Evolutionary conservation across 208 protist species (phyloP), one percentile per base, ranked within the genome.

Genomic region (Leishmania major): DNA sequence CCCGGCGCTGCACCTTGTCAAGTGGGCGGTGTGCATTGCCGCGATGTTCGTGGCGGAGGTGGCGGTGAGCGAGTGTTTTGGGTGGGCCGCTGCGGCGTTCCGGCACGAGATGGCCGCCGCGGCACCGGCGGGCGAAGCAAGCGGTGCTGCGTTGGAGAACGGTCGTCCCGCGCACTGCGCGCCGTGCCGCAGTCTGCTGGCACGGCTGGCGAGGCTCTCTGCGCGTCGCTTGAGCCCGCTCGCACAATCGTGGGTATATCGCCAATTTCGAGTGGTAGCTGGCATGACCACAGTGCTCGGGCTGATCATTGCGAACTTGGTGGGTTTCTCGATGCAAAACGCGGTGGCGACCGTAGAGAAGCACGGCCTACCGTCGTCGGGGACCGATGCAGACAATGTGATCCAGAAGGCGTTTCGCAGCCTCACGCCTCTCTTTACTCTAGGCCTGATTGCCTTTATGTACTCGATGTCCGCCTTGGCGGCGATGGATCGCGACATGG

Each of bases 281-380:
- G 91, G 88, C 49, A 75, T 85, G 8, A 55, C 83, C 67, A 82
- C 82, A 7, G 73, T 93, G 6, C 79, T 89, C 57, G 82, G 83
- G 15, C 79, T 97, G 35, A 88, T 94, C 62, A 69, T 90, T 11
- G 87, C 91, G 7, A 97, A 97, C 64, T 81, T 95, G 37, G 83
- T 95, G 13, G 77, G 77, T 31, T 80, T 80, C 66, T 80, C 77
- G 49, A 80, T 80, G 77, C 77, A 80, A 28, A 80, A 80, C 17
- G 37, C n/a, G 1, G n/a, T 22, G 5, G 40, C 37, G 8, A 59
- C 28, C 3, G n/a, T 40, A 10, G 66, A 31, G 22, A 74, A 69
- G 67, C 7, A n/a, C 57, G 57, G 57, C 25, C 17, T n/a, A 62
- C 17, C 57, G 57, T 22, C 25, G 57, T 7, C 57, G 35, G 4